These are phyloP conservation scores for Saturnispora halmiae DNA, from an alignment of 805 yeast species.

Conservation along the genomic window DNA sequence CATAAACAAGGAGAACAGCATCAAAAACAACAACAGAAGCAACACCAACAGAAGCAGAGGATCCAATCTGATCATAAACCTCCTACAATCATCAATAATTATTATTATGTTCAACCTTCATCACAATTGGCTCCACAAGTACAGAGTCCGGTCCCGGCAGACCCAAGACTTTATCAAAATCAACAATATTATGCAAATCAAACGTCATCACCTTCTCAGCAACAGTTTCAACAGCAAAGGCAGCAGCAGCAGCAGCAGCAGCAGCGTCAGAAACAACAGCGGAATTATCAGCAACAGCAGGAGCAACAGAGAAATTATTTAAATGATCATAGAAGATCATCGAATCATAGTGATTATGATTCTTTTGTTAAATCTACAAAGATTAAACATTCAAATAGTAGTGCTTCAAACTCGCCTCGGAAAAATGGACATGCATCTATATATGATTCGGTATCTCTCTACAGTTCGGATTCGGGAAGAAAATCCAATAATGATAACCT, in stretches of 20 bases:
- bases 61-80: slow-evolving; percentile 2
- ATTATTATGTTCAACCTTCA: slow-evolving; percentile 16
- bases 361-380: slow-evolving; percentile 6
- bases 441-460: slow-evolving; percentile 6
- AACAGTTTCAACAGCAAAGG: not conserved
- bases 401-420: not conserved
- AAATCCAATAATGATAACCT: not conserved
- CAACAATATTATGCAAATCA: no score
- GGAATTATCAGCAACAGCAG: not conserved
- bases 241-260: slow-evolving; percentile 5
- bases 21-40: not conserved
- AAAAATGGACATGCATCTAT: not conserved
- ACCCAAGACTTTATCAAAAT: slow-evolving; percentile 1
- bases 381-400: not conserved
- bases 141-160: slow-evolving; percentile 2
- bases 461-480: slow-evolving; percentile 3
- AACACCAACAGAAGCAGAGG: not conserved
- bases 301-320: not conserved
- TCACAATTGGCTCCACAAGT: slow-evolving; percentile 1
- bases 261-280: slow-evolving; percentile 2
- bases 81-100: slow-evolving; percentile 18
- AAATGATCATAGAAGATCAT: not conserved
- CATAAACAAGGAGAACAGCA: slow-evolving; percentile 2
- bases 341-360: slow-evolving; percentile 4
- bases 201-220: no score